Base-by-base conservation (phyloP, 73 alveolate genomes). In the Diophrys sp. region DNA sequence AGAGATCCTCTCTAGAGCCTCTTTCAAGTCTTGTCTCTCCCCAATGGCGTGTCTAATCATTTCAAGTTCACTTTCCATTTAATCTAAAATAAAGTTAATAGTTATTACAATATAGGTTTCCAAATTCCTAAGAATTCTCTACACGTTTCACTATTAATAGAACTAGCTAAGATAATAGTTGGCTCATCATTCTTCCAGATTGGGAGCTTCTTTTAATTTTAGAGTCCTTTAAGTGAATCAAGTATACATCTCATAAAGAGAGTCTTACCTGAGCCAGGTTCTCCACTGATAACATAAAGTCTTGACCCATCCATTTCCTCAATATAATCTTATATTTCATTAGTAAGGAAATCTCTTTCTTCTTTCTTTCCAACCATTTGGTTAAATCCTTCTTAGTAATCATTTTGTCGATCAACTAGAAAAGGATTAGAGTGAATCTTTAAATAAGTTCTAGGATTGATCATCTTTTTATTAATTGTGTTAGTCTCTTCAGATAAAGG, bases 351-450 rank as follows among this genome's bases (percentile, higher is more conserved):
- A 23, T 77, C 71, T 0, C 31, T 31, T 5, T 77, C 78, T 23
- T 31, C 71, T 25, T 79, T 74, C 73, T 82, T 74, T 25, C 93
- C 93, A 32, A 71, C 44, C 78, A 73, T 57, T 55, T 53, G 67
- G 66, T 62, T 14, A 28, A 23, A 25, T 31, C 44, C 53, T 31
- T 31, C 44, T 66, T 79, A 67, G 56, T 79, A 74, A 33, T 67
- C 79, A 62, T 77, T 68, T 18, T 54, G 71, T 67, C 86, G 54
- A 68, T 86, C 93, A 23, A 80, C 77, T 0, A 86, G 11, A 68
- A 86, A 80, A 1, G 93, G 93, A 31, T 86, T 86, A 1, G 87
- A 30, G 75, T 86, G 87, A 14, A 86, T 66, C 62, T 74, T 86
- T 34, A 86, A 44, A 18, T 11, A 44, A 18, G 18, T 44, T 44